These are phyloP conservation scores for Paecilomyces sp. DNA, from an alignment of 2,329 filamentous ascomycete genomes.

Conservation along the genomic window DNA sequence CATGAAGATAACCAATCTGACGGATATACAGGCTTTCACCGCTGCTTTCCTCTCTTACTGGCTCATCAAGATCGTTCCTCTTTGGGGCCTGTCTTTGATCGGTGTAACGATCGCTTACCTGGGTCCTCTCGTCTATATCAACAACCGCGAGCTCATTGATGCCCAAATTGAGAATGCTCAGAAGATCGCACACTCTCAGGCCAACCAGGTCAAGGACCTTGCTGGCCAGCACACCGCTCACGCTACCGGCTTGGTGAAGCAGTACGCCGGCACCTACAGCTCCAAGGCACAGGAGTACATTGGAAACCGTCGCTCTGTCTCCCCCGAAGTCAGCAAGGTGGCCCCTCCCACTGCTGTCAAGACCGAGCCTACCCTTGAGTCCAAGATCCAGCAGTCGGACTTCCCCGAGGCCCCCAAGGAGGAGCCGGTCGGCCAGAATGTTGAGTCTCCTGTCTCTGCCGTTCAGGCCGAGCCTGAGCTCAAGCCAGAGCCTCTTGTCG, in stretches of 20 bases:
- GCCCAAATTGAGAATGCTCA: constrained; percentile 49
- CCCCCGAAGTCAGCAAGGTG: constrained; percentile 25
- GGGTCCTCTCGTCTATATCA: constrained; percentile 55
- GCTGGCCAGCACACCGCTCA: constrained; percentile 54
- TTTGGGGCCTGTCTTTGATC: constrained; percentile 57
- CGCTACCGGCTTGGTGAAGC: constrained; percentile 51
- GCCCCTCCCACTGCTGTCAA: constrained; percentile 38
- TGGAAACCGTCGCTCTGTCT: constrained; percentile 27
- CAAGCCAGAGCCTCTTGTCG: constrained; percentile 28
- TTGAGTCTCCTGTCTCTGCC: constrained; percentile 15
- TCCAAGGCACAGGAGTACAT: constrained; percentile 54
- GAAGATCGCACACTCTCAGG: constrained; percentile 50
- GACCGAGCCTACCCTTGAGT: constrained; percentile 26
- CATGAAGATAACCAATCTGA: constrained; percentile 4
- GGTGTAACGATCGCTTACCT: constrained; percentile 51
- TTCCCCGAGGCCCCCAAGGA: constrained; percentile 42
- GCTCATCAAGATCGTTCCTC: constrained; percentile 59
- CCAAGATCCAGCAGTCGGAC: constrained; percentile 38
- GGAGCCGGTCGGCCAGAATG: constrained; percentile 20
- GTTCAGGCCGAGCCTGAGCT: constrained; percentile 23
- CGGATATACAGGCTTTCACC: constrained; percentile 47
- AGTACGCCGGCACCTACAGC: constrained; percentile 54
- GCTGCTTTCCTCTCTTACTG: constrained; percentile 55
- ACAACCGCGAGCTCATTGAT: constrained; percentile 59
- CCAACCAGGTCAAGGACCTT: constrained; percentile 52